Base-by-base conservation (phyloP, 805 yeast species). In the Blastobotrys parvus region DNA sequence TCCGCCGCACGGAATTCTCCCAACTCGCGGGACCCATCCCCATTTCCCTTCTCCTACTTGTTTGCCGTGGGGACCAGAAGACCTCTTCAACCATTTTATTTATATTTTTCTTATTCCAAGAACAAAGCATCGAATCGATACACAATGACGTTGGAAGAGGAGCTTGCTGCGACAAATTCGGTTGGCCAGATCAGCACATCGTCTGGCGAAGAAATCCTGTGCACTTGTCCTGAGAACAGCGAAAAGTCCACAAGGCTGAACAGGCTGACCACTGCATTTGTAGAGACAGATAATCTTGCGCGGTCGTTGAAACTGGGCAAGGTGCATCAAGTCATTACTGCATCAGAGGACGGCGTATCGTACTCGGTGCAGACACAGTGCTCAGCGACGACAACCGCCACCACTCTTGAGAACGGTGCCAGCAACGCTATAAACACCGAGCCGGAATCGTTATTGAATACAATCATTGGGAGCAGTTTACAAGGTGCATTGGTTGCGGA, bases 251-350 rank as follows among this genome's bases (percentile, higher is more conserved):
- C 38, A 10, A 32, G 32, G 18, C 22, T 43, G 30, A 20, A 29
- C 31, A 36, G 41, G 23, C 40, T 52, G 38, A 39, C 49, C 2
- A 20, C 44, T 17, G 42, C 49, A 7, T 51, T 44, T 45, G 39
- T 45, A 5, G 51, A 46, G 15, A 36, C 43, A 10, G 49, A 48
- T 20, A 45, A 41, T 7, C 23, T 44, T 21, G 48, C 52, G 3
- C 43, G 37, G n/a, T 35, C 42, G 16, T 33, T 53, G 23, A 49
- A 53, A 36, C 46, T 52, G 5, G 55, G 54, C 5, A 18, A 41
- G 3, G 42, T 50, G 15, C 31, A 37, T 31, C 44, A 45, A 34
- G 44, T 50, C 19, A 35, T 50, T n/a, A 29, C 43, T 10, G n/a
- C 20, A 16, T 27, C 22, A 6, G 34, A 39, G 2, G 36, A 43